phyloP scores from a whole-genome alignment of 2,329 filamentous ascomycete species.

The Cercospora zeina region DNA sequence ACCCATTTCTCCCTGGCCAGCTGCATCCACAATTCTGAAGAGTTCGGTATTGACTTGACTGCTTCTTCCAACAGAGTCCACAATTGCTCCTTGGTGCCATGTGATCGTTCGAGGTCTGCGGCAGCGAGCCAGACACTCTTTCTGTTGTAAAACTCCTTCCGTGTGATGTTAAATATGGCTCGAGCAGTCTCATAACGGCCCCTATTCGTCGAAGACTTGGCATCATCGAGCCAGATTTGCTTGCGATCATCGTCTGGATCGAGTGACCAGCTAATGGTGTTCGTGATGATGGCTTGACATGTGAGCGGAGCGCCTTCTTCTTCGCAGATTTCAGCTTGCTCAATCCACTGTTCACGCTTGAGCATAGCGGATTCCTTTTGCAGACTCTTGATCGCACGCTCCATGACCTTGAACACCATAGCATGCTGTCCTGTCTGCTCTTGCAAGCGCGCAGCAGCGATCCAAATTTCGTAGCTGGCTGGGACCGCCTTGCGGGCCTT shows the following conservation, averaged over 20 bases:
- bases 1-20: constrained; percentile 94
- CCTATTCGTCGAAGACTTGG: constrained; percentile 74
- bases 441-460: constrained; percentile 86
- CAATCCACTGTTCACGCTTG: constrained; percentile 95
- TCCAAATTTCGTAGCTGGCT: constrained; percentile 94
- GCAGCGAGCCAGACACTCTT: constrained; percentile 87
- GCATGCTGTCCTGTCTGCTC: constrained; percentile 80
- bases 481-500: constrained; percentile 91
- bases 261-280: constrained; percentile 88
- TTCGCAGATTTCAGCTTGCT: constrained; percentile 91
- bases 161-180: constrained; percentile 87
- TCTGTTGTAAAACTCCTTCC: constrained; percentile 85
- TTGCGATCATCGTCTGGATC: constrained; percentile 97
- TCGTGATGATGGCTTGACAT: constrained; percentile 83
- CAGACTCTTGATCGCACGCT: constrained; percentile 83
- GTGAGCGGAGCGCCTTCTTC: constrained; percentile 85
- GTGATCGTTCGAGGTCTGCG: constrained; percentile 85
- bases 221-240: constrained; percentile 94
- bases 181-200: constrained; percentile 86
- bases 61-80: constrained; percentile 88
- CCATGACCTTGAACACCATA: constrained; percentile 84
- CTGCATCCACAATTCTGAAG: constrained; percentile 92
- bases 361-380: constrained; percentile 93
- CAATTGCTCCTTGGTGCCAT: constrained; percentile 79
- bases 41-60: constrained; percentile 87